Conservation (phyloP, 139 green algal species). For the Chlorella sp. region DNA sequence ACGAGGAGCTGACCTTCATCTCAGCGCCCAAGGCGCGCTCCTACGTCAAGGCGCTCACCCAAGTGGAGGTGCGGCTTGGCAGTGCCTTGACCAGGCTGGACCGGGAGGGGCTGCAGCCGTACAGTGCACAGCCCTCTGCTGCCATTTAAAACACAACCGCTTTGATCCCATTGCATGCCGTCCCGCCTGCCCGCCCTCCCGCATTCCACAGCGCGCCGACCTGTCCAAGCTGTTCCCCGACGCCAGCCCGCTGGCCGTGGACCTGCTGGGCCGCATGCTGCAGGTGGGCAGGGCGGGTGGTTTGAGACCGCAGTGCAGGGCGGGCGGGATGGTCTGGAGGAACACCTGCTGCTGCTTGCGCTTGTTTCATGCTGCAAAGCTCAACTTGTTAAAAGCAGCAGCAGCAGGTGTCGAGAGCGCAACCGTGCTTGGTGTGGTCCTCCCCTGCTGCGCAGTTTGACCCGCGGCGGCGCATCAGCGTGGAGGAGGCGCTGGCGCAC, state of each 20-base stretch:
- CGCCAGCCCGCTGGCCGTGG: slow-evolving; percentile 73
- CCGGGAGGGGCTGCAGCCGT: not conserved
- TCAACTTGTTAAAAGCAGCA: too few species aligned
- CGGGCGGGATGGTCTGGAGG: too few species aligned
- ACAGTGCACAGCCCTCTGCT: not conserved
- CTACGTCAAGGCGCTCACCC: slow-evolving; percentile 81
- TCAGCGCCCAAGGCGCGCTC: slow-evolving; percentile 77
- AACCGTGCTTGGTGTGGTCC: too few species aligned
- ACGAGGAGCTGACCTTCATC: slow-evolving; percentile 94
- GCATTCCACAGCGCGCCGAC: slow-evolving; percentile 37
- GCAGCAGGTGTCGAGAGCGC: too few species aligned
- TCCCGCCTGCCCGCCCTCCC: not conserved
- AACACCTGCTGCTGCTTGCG: too few species aligned
- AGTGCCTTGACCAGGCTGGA: too few species aligned
- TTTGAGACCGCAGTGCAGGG: too few species aligned
- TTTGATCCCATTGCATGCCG: not conserved
- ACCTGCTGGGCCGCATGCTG: slow-evolving; percentile 92
- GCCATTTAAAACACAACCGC: not conserved
- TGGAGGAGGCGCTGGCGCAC: slow-evolving; percentile 87
- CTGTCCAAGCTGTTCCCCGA: slow-evolving; percentile 78
- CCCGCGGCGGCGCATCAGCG: slow-evolving; percentile 84
- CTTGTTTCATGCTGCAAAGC: too few species aligned
- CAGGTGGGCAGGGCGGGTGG: not conserved
- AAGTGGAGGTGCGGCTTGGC: slow-evolving; percentile 56
- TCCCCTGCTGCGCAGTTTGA: slow-evolving; percentile 74